phyloP scores from a whole-genome alignment of 2,329 filamentous ascomycete genomes.

The Fusarium sp. region DNA sequence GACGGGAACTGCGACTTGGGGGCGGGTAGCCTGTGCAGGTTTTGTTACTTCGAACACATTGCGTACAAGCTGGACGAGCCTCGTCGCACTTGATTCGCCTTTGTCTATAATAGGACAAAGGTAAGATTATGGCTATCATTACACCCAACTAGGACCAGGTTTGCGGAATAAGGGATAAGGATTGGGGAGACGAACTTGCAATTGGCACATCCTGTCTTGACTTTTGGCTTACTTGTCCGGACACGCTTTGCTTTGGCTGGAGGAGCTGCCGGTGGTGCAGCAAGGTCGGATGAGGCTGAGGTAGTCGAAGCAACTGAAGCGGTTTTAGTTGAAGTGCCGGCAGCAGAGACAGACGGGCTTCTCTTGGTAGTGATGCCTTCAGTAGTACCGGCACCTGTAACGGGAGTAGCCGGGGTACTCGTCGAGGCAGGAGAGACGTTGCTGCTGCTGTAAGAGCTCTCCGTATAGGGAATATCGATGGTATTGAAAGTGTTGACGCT shows the following conservation, averaged over 20 bases:
- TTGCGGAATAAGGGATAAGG: background rate
- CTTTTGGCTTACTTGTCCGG: slow-evolving; percentile 69
- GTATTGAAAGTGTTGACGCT: slow-evolving; percentile 11
- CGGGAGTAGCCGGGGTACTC: slow-evolving; percentile 30
- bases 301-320: slow-evolving; percentile 1
- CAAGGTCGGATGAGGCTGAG: slow-evolving; percentile 13
- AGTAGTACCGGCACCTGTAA: slow-evolving; percentile 5
- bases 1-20: slow-evolving; percentile 60
- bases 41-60: slow-evolving; percentile 70
- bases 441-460: slow-evolving; percentile 35
- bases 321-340: slow-evolving; percentile 1
- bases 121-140: slow-evolving; percentile 35
- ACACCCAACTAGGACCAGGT: slow-evolving; percentile 15
- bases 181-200: slow-evolving; percentile 69
- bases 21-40: slow-evolving; percentile 72
- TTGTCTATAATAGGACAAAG: slow-evolving; percentile 55
- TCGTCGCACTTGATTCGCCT: slow-evolving; percentile 76
- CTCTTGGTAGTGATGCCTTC: slow-evolving; percentile 4
- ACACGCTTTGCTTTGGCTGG: slow-evolving; percentile 54
- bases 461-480: slow-evolving; percentile 24
- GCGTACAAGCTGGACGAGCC: slow-evolving; percentile 68
- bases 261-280: slow-evolving; percentile 8
- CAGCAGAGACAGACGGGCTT: slow-evolving; percentile 18
- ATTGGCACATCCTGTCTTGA: slow-evolving; percentile 74
- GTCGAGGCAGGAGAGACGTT: slow-evolving; percentile 35